Evolutionary conservation across 805 yeast species (phyloP).

Genomic region (Suhomyces canberraensis): DNA sequence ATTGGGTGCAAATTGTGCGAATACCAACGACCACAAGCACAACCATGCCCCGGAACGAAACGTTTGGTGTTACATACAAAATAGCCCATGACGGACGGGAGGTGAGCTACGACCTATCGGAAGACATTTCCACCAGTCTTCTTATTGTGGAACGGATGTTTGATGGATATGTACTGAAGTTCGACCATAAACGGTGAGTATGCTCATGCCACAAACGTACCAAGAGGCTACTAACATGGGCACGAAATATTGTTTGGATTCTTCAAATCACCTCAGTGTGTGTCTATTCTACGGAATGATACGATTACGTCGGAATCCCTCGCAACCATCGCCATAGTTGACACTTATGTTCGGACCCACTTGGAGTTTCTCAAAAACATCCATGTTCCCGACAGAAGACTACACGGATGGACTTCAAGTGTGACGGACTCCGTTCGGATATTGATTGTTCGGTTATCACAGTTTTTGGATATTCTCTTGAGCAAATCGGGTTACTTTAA

Average conservation of each 20-base stretch:
- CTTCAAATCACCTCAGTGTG: neutral
- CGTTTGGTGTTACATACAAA: neutral
- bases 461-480: conserved; percentile 1
- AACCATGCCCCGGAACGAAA: neutral
- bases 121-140: neutral
- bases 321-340: neutral
- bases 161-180: neutral
- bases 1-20: neutral
- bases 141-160: neutral
- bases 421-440: neutral
- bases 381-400: neutral
- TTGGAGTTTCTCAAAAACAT: neutral
- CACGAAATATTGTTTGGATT: neutral
- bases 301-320: neutral
- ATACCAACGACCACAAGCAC: neutral
- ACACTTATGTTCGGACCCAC: neutral
- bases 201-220: too few relatives aligned
- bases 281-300: neutral
- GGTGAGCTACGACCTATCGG: neutral
- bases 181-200: neutral
- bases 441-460: neutral
- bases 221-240: too few relatives aligned
- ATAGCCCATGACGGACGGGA: neutral
- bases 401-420: neutral
- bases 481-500: neutral